Conservation (phyloP, 805 yeast genomes). For the Geotrichum ghanense region DNA sequence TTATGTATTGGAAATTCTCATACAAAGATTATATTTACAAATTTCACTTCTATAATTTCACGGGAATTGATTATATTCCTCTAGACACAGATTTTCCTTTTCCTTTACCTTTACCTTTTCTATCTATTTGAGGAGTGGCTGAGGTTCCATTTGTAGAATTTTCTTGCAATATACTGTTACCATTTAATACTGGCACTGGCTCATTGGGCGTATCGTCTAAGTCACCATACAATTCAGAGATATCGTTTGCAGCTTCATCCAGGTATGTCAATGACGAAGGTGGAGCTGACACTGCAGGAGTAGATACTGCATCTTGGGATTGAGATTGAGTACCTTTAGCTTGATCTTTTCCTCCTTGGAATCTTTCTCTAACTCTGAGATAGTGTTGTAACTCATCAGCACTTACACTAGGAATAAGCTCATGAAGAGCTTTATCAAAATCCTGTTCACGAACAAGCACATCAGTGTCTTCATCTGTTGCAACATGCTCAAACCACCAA, state of each 20-base stretch:
- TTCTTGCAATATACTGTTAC: neutral
- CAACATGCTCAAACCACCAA: slow-evolving; percentile 85
- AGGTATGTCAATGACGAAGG: neutral
- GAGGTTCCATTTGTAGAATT: neutral
- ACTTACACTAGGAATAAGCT: slow-evolving; percentile 76
- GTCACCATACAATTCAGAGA: neutral
- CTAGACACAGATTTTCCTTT: too few relatives aligned
- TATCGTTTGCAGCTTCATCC: neutral
- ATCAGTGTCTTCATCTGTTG: slow-evolving; percentile 50
- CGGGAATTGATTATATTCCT: too few relatives aligned
- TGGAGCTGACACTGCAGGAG: neutral
- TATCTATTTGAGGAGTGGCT: neutral
- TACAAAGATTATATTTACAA: too few relatives aligned
- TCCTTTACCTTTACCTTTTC: neutral
- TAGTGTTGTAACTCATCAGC: slow-evolving; percentile 80
- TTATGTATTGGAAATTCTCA: too few relatives aligned
- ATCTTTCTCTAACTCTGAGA: slow-evolving; percentile 61
- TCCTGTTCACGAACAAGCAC: slow-evolving; percentile 65
- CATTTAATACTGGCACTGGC: neutral
- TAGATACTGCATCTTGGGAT: neutral
- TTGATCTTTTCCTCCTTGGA: slow-evolving; percentile 53
- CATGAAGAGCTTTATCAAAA: slow-evolving; percentile 62
- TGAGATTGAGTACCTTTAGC: slow-evolving; percentile 1
- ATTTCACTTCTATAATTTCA: too few relatives aligned
- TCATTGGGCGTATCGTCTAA: neutral